Base-by-base conservation (phyloP, 176 grass and related monocot species). In the Pontederia crassipes region DNA sequence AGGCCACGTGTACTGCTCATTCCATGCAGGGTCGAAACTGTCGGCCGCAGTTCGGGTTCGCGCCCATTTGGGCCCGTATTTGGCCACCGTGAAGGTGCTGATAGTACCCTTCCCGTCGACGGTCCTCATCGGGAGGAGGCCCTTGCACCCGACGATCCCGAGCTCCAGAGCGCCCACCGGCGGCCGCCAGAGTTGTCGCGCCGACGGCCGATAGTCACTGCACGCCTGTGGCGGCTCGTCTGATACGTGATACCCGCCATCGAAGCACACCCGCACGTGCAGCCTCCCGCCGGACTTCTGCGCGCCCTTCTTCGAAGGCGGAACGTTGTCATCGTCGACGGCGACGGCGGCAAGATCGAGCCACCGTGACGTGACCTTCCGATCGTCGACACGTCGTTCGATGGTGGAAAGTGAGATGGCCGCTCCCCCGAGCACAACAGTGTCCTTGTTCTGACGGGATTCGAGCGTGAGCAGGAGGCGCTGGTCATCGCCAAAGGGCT, bases 1-100 rank as follows among this genome's bases (percentile, higher is more conserved):
- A 2, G 84, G 87, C 87, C 87, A 97, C 45, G 92, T 97, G 78
- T 91, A 97, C 81, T 97, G 92, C 76, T 97, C 92, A 65, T 97
- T 97, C 87, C 87, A 90, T 14, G 87, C 78, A 49, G 92, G 87
- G 52, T 90, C 92, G 62, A 79, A 90, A 78, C 83, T 80, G 69
- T 97, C 83, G 28, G 83, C 60, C 48, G 87, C 72, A 49, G 92
- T 97, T 70, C 92, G 87, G 40, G 87, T 97, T 52, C 92, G 84
- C 14, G 83, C 87, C 92, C 92, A 97, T 66, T 97, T 97, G 46
- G 92, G 72, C 0, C 92, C 92, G 66, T 91, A 97, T 61, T 88
- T 97, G 12, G 92, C 87, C 26, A 97, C 81, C 10, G 76, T 87
- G 75, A 85, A 97, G 16, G 86, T 73, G 70, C 88, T 84, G 2